Base-by-base conservation (phyloP, 1,139 yeast genomes). In the Kodamaea anthophila region DNA sequence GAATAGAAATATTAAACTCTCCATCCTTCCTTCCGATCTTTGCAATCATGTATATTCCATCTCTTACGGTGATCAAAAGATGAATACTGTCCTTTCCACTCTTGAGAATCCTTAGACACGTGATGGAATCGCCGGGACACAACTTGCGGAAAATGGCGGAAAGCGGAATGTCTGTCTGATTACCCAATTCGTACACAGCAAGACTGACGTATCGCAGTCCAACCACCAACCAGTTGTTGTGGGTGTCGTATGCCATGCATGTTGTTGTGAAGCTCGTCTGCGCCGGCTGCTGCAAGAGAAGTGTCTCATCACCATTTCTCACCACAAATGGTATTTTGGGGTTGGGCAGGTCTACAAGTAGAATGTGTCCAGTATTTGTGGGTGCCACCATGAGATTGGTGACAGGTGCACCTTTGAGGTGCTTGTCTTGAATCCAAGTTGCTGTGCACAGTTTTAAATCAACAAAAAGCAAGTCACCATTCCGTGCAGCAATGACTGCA, bases 141-240 rank as follows among this genome's bases (percentile, higher is more conserved):
- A 81, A 43, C 40, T 76, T 76, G 40, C 74, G 70, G 58, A 70
- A 70, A 10, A 69, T 43, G 2, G 49, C 43, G 3, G 46, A 31
- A 15, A 56, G 40, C 2, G 14, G 12, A 10, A 24, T 13, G 8
- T 10, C 16, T 4, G 29, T 28, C n/a, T n/a, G 12, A 13, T 13
- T 10, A 3, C 43, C 41, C 9, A 78, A 43, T 30, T 70, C 61
- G 43, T 76, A 83, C 1, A 77, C 50, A 5, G 78, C 75, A 7
- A 85, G 29, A 1, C 85, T 72, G 9, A 86, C 84, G 45, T 70
- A 74, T 35, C 94, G 60, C 2, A 93, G 83, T 0, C 94, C 94
- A 18, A 86, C 52, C 15, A 83, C 47, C 5, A 83, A 45, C 52
- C 65, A 59, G 13, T 55, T 46, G 23, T 57, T 58, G 0, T 39